phyloP scores from a whole-genome alignment of 176 grass and related monocot species.

The Juncus inflexus region DNA sequence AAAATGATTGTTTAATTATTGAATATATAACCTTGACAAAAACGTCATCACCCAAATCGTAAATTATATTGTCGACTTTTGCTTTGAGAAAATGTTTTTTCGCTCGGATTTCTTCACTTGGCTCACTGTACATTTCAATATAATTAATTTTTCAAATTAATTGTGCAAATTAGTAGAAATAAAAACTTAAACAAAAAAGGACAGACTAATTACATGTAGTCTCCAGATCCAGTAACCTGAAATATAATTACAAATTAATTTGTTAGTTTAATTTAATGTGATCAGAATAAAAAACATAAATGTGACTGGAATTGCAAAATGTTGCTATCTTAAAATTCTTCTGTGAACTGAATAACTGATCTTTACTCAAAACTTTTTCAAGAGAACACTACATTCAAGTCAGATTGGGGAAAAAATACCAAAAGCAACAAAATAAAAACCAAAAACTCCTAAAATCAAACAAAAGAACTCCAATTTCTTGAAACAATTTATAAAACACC shows the following conservation, averaged over 20 bases:
- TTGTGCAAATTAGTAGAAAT: too few relatives aligned
- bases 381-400: too few relatives aligned
- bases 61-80: slow-evolving; percentile 42
- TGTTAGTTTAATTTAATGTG: too few relatives aligned
- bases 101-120: slow-evolving; percentile 30
- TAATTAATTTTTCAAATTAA: too few relatives aligned
- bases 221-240: background rate
- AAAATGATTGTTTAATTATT: background rate
- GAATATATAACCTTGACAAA: slow-evolving; percentile 52
- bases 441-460: background rate
- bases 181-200: too few relatives aligned
- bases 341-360: too few relatives aligned
- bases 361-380: too few relatives aligned
- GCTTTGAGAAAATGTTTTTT: slow-evolving; percentile 42
- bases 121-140: slow-evolving; percentile 29
- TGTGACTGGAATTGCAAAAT: too few relatives aligned
- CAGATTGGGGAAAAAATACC: background rate
- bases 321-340: too few relatives aligned
- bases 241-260: too few relatives aligned
- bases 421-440: slow-evolving; percentile 19
- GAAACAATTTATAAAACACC: background rate
- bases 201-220: background rate
- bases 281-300: too few relatives aligned
- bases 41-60: slow-evolving; percentile 45
- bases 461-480: too few relatives aligned